Evolutionary conservation across 148 eudicot species (phyloP), one percentile per base, ranked within the genome.

Genomic region (Beta vulgaris): DNA sequence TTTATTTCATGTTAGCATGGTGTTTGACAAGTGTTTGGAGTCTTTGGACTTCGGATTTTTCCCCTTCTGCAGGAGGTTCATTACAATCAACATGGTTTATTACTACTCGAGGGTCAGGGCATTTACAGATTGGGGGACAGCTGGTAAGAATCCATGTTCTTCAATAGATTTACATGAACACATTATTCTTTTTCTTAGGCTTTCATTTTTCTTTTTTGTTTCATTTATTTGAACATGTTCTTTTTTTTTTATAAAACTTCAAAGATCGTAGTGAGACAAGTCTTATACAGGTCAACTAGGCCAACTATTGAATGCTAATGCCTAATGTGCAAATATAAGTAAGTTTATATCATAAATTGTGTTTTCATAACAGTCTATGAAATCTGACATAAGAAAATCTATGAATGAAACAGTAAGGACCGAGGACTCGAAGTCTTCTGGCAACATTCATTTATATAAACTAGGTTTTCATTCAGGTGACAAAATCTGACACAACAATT

Each of bases 81-180:
- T 79, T 92, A 95, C 74, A 90, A 95, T 79, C 99, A 92, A 83
- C 99, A 95, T 66, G 99, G 99, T 78, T 85, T 95, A 80, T 64
- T 95, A 82, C 90, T 95, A 64, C 77, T 95, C 57, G 97, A 95
- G 75, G 99, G 99, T 44, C 94, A 92, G 76, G 99, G 99, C 58
- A 81, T 95, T 73, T 95, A 95, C 81, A 93, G 97, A 72, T 81
- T 95, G 81, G 96, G 96, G 26, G 93, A 95, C 74, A 90, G 85
- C 82, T 95, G 99, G 99, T 94, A 83, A 86, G 88, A 49, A 57
- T 67, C 34, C 58, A 26, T 36, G 29, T 36, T 60, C 62, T 39
- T 31, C 32, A 4, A 26, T 44, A 8, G 21, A 65, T 35, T n/a
- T 49, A 35, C 19, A 9, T 34, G 40, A 49, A 46, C 31, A 18